Conservation (phyloP, 768 basidiomycete genomes). For the Boletus bicolor region DNA sequence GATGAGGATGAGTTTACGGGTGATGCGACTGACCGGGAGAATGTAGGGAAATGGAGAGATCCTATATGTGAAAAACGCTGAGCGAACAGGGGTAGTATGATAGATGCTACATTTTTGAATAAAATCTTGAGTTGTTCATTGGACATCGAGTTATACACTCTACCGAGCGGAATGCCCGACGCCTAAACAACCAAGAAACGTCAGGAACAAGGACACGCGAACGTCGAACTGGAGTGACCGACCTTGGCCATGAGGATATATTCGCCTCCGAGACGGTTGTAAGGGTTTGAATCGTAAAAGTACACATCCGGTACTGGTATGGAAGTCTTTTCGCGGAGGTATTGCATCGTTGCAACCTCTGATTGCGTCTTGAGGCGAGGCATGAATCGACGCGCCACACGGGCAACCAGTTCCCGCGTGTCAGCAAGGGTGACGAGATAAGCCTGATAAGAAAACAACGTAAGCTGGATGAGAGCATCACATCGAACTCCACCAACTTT, state of each 20-base stretch:
- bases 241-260: conserved; percentile 88
- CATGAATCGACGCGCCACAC: conserved; percentile 84
- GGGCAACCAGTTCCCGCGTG: conserved; percentile 62
- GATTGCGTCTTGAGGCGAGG: conserved; percentile 83
- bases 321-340: conserved; percentile 63
- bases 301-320: conserved; percentile 76
- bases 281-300: conserved; percentile 78
- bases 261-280: conserved; percentile 80
- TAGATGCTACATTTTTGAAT: conserved; percentile 62
- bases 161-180: conserved; percentile 63
- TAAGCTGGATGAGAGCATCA: conserved; percentile 1
- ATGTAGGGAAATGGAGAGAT: conserved; percentile 53
- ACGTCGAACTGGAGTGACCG: conserved; percentile 19
- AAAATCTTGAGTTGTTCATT: conserved; percentile 63
- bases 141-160: conserved; percentile 67
- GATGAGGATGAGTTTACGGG: conserved; percentile 20
- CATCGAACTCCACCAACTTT: conserved; percentile 45
- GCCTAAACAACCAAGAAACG: conserved; percentile 44
- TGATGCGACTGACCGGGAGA: conserved; percentile 18
- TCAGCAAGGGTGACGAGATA: conserved; percentile 70
- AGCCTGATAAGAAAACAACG: conserved; percentile 43
- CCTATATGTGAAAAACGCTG: conserved; percentile 77
- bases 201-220: conserved; percentile 1
- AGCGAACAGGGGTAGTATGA: conserved; percentile 71
- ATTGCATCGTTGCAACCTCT: conserved; percentile 83